Evolutionary conservation across 176 grass and related monocot species (phyloP), one percentile per base, ranked within the genome.

Genomic region (Thalia dealbata): DNA sequence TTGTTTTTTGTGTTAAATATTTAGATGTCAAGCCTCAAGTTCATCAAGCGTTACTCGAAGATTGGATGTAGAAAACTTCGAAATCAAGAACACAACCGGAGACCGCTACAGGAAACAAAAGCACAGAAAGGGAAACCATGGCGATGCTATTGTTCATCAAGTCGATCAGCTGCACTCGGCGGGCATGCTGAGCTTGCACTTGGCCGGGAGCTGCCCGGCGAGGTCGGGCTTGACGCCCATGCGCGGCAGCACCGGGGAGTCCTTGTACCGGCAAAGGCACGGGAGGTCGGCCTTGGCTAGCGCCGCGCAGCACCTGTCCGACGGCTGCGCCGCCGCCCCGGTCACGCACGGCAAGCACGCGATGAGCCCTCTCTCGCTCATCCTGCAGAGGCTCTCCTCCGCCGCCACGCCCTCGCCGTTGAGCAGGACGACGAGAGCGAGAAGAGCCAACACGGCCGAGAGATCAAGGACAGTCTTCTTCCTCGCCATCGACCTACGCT

Each of bases 251-350:
- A 24, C 21, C 0, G 76, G 30, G 10, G 70, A 79, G 81, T 84
- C 66, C 76, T 50, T 84, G 11, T 75, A 80, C 19, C 52, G 50
- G 21, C 82, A 84, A 14, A 84, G 77, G 64, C 82, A 84, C 10
- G 52, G 63, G 5, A 84, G 55, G 59, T 84, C 65, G 44, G 77
- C 66, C 15, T 28, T 80, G 30, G 56, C 21, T 22, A 84, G 78
- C 26, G 76, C 72, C 2, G 68, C 50, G 66, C 82, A 84, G 45
- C 82, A 84, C 32, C 65, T n/a, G 8, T 3, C 0, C 9, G 77
- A 62, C 4, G 82, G 82, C 30, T 50, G 13, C 24, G 23, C 46
- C 69, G 69, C 22, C 46, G 69, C 6, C 2, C 12, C 16, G 1
- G 46, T 48, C 46, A 72, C 10, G 18, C 22, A 25, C 23, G 69